Evolutionary conservation across 805 yeast species (phyloP).

Genomic region (Cyberlindnera xylosilytica): DNA sequence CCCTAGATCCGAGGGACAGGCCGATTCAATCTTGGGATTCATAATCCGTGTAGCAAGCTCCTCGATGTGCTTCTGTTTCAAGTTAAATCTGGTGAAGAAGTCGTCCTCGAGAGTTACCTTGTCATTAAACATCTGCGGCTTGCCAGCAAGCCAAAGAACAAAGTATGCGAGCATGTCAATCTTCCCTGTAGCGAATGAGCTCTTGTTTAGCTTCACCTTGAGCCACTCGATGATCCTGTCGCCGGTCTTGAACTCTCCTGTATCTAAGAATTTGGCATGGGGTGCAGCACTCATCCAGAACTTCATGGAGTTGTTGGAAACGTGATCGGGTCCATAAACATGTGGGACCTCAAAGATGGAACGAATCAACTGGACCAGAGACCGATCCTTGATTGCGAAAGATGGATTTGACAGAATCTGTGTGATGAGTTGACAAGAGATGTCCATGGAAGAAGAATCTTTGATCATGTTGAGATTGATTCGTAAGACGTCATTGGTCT

Average conservation of each 20-base stretch:
- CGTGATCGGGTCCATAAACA: slow-evolving; percentile 54
- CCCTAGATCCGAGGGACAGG: not conserved
- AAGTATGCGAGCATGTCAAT: slow-evolving; percentile 31
- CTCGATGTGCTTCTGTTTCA: slow-evolving; percentile 7
- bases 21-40: not conserved
- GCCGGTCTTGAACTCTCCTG: slow-evolving; percentile 28
- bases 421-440: slow-evolving; percentile 26
- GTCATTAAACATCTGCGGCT: slow-evolving; percentile 1
- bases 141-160: slow-evolving; percentile 43
- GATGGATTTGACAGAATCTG: slow-evolving; percentile 18
- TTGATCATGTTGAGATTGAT: slow-evolving; percentile 34
- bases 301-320: slow-evolving; percentile 44
- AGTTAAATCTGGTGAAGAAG: slow-evolving; percentile 9
- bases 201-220: slow-evolving; percentile 28
- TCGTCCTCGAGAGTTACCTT: slow-evolving; percentile 1
- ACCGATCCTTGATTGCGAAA: slow-evolving; percentile 31
- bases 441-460: slow-evolving; percentile 18
- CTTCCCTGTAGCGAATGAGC: not conserved
- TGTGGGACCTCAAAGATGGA: slow-evolving; percentile 52
- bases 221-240: slow-evolving; percentile 51
- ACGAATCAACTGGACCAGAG: slow-evolving; percentile 44
- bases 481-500: slow-evolving; percentile 26
- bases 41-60: slow-evolving; percentile 10
- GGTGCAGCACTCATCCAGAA: slow-evolving; percentile 51
- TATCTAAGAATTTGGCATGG: slow-evolving; percentile 34